Evolutionary conservation across 2,329 filamentous ascomycete species (phyloP).

Genomic region (Davidsoniella australis): DNA sequence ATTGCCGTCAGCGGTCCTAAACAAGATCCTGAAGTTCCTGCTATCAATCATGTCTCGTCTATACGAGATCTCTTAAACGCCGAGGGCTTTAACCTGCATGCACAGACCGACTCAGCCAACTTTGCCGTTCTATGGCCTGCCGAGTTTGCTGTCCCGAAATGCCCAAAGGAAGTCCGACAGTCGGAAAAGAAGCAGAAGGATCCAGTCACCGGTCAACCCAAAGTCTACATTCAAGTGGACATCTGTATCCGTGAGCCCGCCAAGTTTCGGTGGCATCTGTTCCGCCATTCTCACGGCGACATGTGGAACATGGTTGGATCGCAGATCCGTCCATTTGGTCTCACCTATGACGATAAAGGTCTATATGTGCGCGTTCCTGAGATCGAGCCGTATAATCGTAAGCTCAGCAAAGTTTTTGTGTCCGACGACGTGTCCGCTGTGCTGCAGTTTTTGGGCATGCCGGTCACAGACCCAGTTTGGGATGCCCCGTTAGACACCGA

Average conservation of each 20-base stretch:
- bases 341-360: conserved; percentile 46
- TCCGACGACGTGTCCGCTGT: conserved; percentile 37
- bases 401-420: conserved; percentile 41
- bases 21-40: conserved; percentile 4
- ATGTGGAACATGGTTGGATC: conserved; percentile 47
- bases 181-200: neutral
- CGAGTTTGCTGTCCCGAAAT: conserved; percentile 8
- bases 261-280: conserved; percentile 43
- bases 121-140: conserved; percentile 40
- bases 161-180: neutral
- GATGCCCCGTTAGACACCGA: conserved; percentile 31
- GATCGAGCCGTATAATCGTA: conserved; percentile 42
- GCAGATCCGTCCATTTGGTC: conserved; percentile 44
- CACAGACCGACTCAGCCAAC: conserved; percentile 17
- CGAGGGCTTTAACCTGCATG: neutral
- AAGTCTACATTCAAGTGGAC: conserved; percentile 45
- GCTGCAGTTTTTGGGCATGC: conserved; percentile 47
- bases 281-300: conserved; percentile 58
- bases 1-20: conserved; percentile 36
- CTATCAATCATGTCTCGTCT: too few relatives aligned
- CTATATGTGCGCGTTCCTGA: conserved; percentile 50
- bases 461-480: conserved; percentile 28
- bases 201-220: neutral
- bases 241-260: conserved; percentile 34
- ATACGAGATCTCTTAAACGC: conserved; percentile 19